Evolutionary conservation across 2,329 filamentous ascomycete genomes (phyloP), one percentile per base, ranked within the genome.

Genomic region (Nakataea oryzae): DNA sequence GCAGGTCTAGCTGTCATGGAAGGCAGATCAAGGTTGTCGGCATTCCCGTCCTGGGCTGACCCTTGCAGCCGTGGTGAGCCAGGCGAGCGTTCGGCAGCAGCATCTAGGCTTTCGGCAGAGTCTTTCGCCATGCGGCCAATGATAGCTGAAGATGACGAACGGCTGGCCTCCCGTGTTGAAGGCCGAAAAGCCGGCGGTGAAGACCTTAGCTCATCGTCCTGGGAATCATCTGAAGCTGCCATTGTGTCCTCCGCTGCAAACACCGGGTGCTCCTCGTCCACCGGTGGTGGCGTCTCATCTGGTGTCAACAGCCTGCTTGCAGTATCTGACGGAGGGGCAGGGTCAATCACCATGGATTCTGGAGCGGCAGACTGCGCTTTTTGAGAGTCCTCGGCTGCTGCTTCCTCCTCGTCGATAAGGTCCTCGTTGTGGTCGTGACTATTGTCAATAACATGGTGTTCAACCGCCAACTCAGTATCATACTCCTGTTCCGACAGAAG

Each of bases 251-350:
- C 55, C n/a, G 47, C 41, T 29, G 62, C 65, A 32, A 34, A 57
- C 47, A 28, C 54, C 26, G 65, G 62, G 14, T 14, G 28, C 1
- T 61, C 32, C 21, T 50, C 60, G 21, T 61, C 34, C 9, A 17
- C 14, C 27, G 77, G 75, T 1, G 78, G 76, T 21, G 77, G 77
- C 61, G 77, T 83, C 65, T 82, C 76, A 65, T 83, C 81, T 61
- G 81, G 81, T 54, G 81, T 83, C 64, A 80, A 79, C 64, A 83
- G 73, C 64, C 79, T 78, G 59, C 72, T 77, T 7, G 30, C 60
- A 29, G 74, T 73, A 54, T 74, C 75, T 64, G 72, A 75, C 67
- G 68, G 74, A 67, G 72, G 75, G 65, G 70, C 68, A 70, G 68
- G 65, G 62, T 68, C 65, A 65, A 66, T 68, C 67, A 69, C 68